These are phyloP conservation scores for Cymbopogon flexuosus DNA, from an alignment of 202 grass and related monocot species.

Conservation along the genomic window DNA sequence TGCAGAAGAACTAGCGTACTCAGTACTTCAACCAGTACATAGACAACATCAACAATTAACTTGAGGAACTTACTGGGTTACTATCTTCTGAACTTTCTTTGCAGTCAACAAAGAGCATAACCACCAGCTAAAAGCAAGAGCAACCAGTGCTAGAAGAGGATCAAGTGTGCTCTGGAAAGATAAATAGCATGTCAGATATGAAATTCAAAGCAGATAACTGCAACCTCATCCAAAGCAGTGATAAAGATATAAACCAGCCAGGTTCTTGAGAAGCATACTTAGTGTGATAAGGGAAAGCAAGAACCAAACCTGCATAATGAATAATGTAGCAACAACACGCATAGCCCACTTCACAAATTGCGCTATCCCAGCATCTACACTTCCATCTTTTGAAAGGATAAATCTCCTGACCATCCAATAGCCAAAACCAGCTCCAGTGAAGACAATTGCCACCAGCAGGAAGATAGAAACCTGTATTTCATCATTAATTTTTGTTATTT, in stretches of 20 bases:
- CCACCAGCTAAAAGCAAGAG: constrained; percentile 54
- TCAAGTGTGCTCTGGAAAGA: constrained; percentile 80
- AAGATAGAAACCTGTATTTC: constrained; percentile 75
- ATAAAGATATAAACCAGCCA: not conserved
- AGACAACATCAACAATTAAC: constrained; percentile 14
- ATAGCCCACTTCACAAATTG: constrained; percentile 93
- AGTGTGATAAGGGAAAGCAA: not conserved
- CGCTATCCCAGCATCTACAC: constrained; percentile 71
- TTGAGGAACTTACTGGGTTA: constrained; percentile 43
- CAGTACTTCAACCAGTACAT: constrained; percentile 6
- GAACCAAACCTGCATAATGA: constrained; percentile 69
- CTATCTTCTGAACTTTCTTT: constrained; percentile 24
- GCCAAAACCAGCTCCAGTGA: constrained; percentile 84
- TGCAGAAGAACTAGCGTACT: constrained; percentile 36
- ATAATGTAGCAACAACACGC: constrained; percentile 62
- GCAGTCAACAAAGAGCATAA: constrained; percentile 47
- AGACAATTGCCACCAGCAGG: constrained; percentile 60
- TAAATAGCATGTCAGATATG: constrained; percentile 20
- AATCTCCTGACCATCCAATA: constrained; percentile 88
- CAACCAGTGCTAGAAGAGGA: constrained; percentile 58
- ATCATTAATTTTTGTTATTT: constrained; percentile 28
- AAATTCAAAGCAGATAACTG: not conserved
- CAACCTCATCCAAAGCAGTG: constrained; percentile 17
- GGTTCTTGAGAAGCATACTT: constrained; percentile 9
- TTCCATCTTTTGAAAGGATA: constrained; percentile 78